phyloP scores from a whole-genome alignment of 176 grass and related monocot species.

The barley (Hordeum vulgare) region MorexV3_pseudomolecules_assembly NC_058518.1:514448089-514448588 shows the following conservation, averaged over 20 bases:
- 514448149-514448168: conserved; percentile 83
- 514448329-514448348: conserved; percentile 92
- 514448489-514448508: neutral
- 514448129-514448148: conserved; percentile 69
- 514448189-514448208: conserved; percentile 60
- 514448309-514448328: conserved; percentile 16
- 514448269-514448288: neutral
- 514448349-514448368: conserved; percentile 93
- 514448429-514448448: neutral
- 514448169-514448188: conserved; percentile 64
- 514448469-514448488: neutral
- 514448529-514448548: neutral
- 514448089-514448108: conserved; percentile 83
- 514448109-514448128: conserved; percentile 95
- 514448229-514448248: conserved; percentile 92
- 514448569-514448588: neutral
- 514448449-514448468: neutral
- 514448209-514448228: conserved; percentile 73
- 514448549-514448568: neutral
- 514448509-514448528: neutral
- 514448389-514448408: conserved; percentile 30
- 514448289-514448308: neutral
- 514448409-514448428: conserved; percentile 20
- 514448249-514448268: conserved; percentile 41
- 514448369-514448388: conserved; percentile 76